Evolutionary conservation across 225 moss, liverwort and hornwort species (phyloP).

Genomic region (Physcomitrellopsis africana): DNA sequence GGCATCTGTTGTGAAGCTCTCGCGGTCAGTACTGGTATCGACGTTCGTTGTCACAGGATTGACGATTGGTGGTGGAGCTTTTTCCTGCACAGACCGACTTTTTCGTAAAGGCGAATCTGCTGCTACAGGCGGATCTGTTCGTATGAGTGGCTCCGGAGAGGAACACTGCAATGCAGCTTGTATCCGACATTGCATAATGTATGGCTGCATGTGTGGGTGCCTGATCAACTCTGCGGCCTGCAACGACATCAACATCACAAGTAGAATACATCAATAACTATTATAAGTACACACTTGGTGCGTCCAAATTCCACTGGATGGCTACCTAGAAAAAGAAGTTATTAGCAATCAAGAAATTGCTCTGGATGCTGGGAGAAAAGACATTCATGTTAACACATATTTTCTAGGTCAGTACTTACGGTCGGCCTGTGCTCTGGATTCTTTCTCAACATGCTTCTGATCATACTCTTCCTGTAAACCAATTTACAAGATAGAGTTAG

Average conservation of each 20-base stretch:
- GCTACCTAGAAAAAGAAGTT: background rate
- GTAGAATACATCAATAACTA: background rate
- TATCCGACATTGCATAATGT: conserved; percentile 82
- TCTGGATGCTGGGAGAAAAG: background rate
- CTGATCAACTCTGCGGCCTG: conserved; percentile 93
- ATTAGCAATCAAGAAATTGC: background rate
- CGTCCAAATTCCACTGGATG: background rate
- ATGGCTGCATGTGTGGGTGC: conserved; percentile 97
- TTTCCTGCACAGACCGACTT: conserved; percentile 44
- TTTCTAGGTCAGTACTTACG: conserved; percentile 44
- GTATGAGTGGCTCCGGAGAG: conserved; percentile 54
- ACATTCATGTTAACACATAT: background rate
- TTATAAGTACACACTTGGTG: background rate
- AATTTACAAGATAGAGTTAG: background rate
- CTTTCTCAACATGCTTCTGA: conserved; percentile 96
- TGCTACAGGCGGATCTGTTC: conserved; percentile 41
- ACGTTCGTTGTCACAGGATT: conserved; percentile 33
- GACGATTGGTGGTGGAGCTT: conserved; percentile 39
- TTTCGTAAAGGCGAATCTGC: conserved; percentile 50
- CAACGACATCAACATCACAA: background rate
- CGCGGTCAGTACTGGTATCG: conserved; percentile 67
- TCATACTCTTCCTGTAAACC: conserved; percentile 86
- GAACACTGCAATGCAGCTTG: conserved; percentile 78
- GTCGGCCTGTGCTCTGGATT: conserved; percentile 96
- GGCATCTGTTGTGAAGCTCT: conserved; percentile 81